phyloP scores from a whole-genome alignment of 768 basidiomycete genomes.

The Mycena vitilis region DNA sequence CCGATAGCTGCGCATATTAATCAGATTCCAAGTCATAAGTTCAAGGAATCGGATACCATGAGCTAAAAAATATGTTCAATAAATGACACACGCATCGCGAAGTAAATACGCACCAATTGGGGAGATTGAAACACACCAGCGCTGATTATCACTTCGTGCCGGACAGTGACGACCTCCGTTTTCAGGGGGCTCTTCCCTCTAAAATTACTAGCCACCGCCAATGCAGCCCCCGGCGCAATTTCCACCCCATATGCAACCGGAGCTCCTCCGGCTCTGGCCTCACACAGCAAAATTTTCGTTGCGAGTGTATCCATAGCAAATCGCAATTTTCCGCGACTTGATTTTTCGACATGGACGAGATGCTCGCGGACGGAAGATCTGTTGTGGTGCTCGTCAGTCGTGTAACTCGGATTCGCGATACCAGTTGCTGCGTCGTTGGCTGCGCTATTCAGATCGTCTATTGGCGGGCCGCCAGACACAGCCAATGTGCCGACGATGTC shows the following conservation, averaged over 20 bases:
- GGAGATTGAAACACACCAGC: constrained; percentile 46
- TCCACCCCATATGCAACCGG: constrained; percentile 40
- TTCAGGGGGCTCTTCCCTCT: constrained; percentile 36
- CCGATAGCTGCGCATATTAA: constrained; percentile 42
- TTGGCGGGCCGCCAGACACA: constrained; percentile 32
- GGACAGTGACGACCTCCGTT: constrained; percentile 38
- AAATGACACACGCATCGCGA: background rate
- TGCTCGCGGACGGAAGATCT: constrained; percentile 44
- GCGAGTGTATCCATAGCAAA: constrained; percentile 43
- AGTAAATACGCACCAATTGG: constrained; percentile 40
- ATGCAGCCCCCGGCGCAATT: constrained; percentile 36
- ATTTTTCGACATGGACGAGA: constrained; percentile 34
- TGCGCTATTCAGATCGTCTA: constrained; percentile 40
- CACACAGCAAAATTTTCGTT: constrained; percentile 41
- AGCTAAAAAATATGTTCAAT: constrained; percentile 31
- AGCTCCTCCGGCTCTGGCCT: constrained; percentile 11
- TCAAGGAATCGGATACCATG: constrained; percentile 30
- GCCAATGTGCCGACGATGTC: constrained; percentile 38
- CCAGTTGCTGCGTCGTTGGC: constrained; percentile 31
- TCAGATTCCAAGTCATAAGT: background rate
- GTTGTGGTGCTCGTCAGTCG: constrained; percentile 41
- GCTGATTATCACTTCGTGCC: constrained; percentile 44
- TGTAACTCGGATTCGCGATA: constrained; percentile 35
- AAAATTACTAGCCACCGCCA: constrained; percentile 44
- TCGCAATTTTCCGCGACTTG: constrained; percentile 29